Conservation (phyloP, 2,329 filamentous ascomycete species). For the Coniochaeta sp. region DNA sequence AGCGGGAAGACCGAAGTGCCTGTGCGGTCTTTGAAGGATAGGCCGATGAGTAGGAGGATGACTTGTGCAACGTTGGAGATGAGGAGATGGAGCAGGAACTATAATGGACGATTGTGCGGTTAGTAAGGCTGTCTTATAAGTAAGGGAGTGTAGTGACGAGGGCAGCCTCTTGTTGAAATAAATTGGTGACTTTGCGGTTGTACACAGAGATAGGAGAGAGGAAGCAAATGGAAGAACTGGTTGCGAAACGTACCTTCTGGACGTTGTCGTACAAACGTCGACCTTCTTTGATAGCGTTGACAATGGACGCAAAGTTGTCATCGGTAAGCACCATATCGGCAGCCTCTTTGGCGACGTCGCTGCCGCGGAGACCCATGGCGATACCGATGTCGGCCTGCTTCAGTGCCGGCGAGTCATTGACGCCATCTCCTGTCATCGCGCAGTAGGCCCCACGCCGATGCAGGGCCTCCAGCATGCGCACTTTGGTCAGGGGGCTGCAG, state of each 20-base stretch:
- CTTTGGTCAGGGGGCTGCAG: conserved; percentile 64
- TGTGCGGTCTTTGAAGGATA: conserved; percentile 60
- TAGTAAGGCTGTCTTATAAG: no score
- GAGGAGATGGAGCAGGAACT: conserved; percentile 58
- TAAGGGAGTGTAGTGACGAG: no score
- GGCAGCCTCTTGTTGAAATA: no score
- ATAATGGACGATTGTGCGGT: no score
- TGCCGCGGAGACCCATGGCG: conserved; percentile 65
- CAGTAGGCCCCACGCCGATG: conserved; percentile 61
- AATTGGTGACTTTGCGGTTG: no score
- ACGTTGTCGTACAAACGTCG: conserved; percentile 67
- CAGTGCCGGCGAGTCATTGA: conserved; percentile 68
- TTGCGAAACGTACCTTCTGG: conserved; percentile 39
- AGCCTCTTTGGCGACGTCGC: conserved; percentile 71
- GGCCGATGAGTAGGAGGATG: conserved; percentile 56
- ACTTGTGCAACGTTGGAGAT: conserved; percentile 63
- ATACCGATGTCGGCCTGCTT: conserved; percentile 70
- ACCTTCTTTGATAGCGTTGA: conserved; percentile 66
- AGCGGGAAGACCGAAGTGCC: conserved; percentile 62
- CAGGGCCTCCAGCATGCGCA: conserved; percentile 70
- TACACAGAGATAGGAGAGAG: no score
- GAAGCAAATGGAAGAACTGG: no score
- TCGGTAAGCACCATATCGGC: conserved; percentile 84
- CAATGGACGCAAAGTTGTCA: conserved; percentile 79
- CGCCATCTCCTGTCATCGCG: conserved; percentile 70